phyloP scores from a whole-genome alignment of 768 basidiomycete species.

The Kwoniella botswanensis region DNA sequence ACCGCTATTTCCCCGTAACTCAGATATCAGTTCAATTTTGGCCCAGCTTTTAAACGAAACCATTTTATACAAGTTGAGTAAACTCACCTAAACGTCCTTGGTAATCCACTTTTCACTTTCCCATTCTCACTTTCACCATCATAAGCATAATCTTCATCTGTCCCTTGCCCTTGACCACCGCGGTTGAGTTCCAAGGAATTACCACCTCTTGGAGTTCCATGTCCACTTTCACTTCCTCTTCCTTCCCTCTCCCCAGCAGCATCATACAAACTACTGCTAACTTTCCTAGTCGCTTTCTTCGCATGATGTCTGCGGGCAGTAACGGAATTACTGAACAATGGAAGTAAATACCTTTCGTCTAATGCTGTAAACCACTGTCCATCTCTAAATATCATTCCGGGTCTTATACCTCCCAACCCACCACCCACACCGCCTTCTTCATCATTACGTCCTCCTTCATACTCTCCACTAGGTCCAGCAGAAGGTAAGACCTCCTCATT shows the following conservation, averaged over 20 bases:
- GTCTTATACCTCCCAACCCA: conserved; percentile 23
- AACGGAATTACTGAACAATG: conserved; percentile 67
- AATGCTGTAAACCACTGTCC: conserved; percentile 95
- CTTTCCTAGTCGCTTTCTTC: conserved; percentile 35
- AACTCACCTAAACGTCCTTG: conserved; percentile 56
- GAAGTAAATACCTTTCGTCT: conserved; percentile 91
- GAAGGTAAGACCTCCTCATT: conserved; percentile 46
- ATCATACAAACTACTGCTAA: conserved; percentile 37
- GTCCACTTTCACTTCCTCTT: conserved; percentile 38
- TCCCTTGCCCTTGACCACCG: conserved; percentile 32
- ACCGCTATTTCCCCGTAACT: conserved; percentile 35
- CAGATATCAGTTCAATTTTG: too few species aligned
- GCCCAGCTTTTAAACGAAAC: too few species aligned
- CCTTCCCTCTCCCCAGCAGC: conserved; percentile 15
- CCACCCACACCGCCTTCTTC: conserved; percentile 21
- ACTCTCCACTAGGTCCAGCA: conserved; percentile 13
- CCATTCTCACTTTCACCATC: conserved; percentile 57
- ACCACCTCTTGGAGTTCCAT: conserved; percentile 41
- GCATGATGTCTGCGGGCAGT: conserved; percentile 53
- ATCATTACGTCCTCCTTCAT: conserved; percentile 29
- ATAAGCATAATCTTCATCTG: conserved; percentile 28
- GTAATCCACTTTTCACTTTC: conserved; percentile 46
- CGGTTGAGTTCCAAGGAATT: conserved; percentile 41
- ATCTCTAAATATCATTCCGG: conserved; percentile 63
- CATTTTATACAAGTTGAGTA: too few species aligned